phyloP scores from a whole-genome alignment of 192 early-diverging fungal species.

The Coemansia sp. region DNA sequence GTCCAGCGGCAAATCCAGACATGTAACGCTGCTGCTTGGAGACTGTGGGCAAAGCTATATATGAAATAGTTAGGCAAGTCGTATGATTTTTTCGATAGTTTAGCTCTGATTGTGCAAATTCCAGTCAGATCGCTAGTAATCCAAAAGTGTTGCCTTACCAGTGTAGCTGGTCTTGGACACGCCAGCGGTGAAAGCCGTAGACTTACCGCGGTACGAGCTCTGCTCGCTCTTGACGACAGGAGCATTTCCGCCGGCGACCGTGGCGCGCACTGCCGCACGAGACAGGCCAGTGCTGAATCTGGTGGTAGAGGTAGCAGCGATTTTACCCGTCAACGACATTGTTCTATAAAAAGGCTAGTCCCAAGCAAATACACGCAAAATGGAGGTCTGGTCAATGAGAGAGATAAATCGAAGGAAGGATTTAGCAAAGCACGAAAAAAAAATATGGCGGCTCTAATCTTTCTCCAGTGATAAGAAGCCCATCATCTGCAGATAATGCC shows the following conservation, averaged over 20 bases:
- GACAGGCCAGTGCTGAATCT: constrained; percentile 51
- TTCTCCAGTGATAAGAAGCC: not conserved
- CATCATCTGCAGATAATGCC: constrained; percentile 1
- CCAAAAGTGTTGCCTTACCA: constrained; percentile 29
- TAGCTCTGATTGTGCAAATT: not conserved
- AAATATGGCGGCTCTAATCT: not conserved
- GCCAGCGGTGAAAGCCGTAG: constrained; percentile 29
- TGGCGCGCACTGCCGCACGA: constrained; percentile 37
- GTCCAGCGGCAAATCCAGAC: constrained; percentile 59
- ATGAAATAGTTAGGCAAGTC: not conserved
- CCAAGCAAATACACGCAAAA: constrained; percentile 1
- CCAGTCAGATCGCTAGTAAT: constrained; percentile 5
- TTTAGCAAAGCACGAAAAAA: not conserved
- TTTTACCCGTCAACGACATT: constrained; percentile 47
- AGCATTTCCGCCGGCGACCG: constrained; percentile 22
- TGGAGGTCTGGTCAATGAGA: not conserved
- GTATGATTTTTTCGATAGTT: too few species aligned
- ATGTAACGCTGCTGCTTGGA: constrained; percentile 57
- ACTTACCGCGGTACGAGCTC: constrained; percentile 36
- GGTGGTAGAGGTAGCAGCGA: constrained; percentile 42
- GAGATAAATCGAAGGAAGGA: constrained; percentile 7
- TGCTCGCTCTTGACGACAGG: constrained; percentile 29
- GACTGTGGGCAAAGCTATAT: constrained; percentile 31
- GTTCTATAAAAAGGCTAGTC: constrained; percentile 4
- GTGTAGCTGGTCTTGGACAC: constrained; percentile 40